Conservation (phyloP, 148 eudicot species). For the Rhododendron simsii region DNA sequence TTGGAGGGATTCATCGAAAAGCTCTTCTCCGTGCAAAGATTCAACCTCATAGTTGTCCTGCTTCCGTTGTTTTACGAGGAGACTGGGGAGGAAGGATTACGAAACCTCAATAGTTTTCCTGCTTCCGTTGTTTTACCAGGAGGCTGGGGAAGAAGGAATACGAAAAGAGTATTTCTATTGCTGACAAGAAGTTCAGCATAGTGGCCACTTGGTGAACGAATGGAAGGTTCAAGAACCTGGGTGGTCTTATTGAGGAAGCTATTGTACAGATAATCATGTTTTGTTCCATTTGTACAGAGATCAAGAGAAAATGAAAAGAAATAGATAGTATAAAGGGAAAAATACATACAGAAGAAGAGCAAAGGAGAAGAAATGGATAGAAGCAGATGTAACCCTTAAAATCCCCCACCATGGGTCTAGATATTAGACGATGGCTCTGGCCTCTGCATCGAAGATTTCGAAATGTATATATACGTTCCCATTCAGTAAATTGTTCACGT, state of each 20-base stretch:
- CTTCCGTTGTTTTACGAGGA: background rate
- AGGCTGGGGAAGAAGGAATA: background rate
- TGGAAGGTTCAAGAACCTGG: background rate
- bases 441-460: background rate
- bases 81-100: background rate
- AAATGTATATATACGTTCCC: background rate
- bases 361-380: background rate
- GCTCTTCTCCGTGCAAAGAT: slow-evolving; percentile 34
- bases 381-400: background rate
- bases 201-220: background rate
- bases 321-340: background rate
- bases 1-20: slow-evolving; percentile 34
- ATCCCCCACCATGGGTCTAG: background rate
- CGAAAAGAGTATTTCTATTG: background rate
- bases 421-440: background rate
- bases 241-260: background rate
- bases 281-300: background rate
- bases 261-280: background rate
- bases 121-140: background rate
- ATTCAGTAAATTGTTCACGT: background rate
- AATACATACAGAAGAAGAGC: background rate
- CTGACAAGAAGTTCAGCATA: background rate
- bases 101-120: slow-evolving; percentile 3
- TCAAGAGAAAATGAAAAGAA: background rate
- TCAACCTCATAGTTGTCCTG: slow-evolving; percentile 8